Base-by-base conservation (phyloP, 345 rosid genomes). In the Murraya paniculata region DNA sequence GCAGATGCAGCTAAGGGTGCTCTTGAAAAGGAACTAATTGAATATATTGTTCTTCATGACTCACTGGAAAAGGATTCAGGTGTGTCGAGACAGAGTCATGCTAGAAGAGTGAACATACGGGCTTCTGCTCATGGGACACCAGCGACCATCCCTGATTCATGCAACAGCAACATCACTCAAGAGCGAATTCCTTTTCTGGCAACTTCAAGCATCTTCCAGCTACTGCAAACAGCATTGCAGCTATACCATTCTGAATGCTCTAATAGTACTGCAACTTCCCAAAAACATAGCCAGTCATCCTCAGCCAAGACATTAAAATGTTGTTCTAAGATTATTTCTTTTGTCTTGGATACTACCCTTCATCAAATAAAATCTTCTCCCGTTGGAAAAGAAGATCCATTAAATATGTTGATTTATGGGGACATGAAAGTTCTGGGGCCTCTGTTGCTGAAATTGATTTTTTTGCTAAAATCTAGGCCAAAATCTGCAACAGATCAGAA, bases 201-300 rank as follows among this genome's bases (percentile, higher is more conserved):
- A 77, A 90, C 94, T 81, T 90, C 97, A 82, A 92, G 89, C 79
- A 86, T 94, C 74, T 82, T 80, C 80, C 92, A 90, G 86, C 73
- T 92, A 53, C 79, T 91, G 83, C 85, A 83, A 74, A 78, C 75
- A 72, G 77, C 74, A 0, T 74, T 90, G 74, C 80, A 85, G 69
- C 84, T 79, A 22, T 74, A 64, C 77, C 77, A 57, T 75, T 58
- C 59, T 74, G 90, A 82, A 76, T 39, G 77, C 76, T 81, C 76
- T 35, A 80, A 71, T 69, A 59, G 64, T 53, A 65, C 36, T 65
- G 64, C 91, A 53, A 70, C 86, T 77, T 89, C 89, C 22, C 92
- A 90, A 83, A 80, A 74, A 72, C 86, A 86, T 71, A 88, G 87
- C 59, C 92, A 90, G 83, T 73, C 86, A 74, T 83, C 90, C 55